Conservation (phyloP, 352 stramenopile species). For the Plasmopara muralis region DNA sequence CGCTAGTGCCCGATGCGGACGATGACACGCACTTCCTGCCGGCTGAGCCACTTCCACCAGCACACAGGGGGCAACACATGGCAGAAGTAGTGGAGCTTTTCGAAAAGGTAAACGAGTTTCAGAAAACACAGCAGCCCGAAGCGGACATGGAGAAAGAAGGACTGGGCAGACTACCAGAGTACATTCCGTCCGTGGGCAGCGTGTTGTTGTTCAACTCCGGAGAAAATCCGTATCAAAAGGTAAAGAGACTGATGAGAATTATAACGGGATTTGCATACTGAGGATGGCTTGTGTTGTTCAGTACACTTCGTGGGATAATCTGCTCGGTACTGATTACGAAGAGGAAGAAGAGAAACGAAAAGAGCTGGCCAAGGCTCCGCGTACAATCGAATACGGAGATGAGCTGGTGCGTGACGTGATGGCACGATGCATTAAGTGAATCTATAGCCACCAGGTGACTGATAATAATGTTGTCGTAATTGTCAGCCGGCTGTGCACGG, state of each 20-base stretch:
- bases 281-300: constrained; percentile 16
- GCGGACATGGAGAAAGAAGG: constrained; percentile 82
- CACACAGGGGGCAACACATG: constrained; percentile 72
- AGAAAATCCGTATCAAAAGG: constrained; percentile 86
- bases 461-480: not conserved
- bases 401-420: constrained; percentile 42
- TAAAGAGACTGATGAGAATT: constrained; percentile 10
- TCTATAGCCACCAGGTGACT: not conserved
- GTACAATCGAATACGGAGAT: constrained; percentile 75
- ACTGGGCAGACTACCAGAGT: constrained; percentile 67
- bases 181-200: constrained; percentile 74
- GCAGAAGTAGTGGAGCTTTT: constrained; percentile 77
- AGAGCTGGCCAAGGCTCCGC: constrained; percentile 66
- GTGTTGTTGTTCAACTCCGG: constrained; percentile 85
- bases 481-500: constrained; percentile 51
- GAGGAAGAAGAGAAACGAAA: constrained; percentile 85
- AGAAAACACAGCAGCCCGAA: constrained; percentile 61
- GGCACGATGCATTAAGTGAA: not conserved
- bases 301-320: constrained; percentile 86
- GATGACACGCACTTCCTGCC: constrained; percentile 81
- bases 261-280: not conserved
- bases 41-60: constrained; percentile 60
- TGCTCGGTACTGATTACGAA: constrained; percentile 79
- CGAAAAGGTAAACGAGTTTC: constrained; percentile 77
- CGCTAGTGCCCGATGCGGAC: constrained; percentile 59